phyloP scores from a whole-genome alignment of 2,329 filamentous ascomycete genomes.

The Pezicula radicicola region DNA sequence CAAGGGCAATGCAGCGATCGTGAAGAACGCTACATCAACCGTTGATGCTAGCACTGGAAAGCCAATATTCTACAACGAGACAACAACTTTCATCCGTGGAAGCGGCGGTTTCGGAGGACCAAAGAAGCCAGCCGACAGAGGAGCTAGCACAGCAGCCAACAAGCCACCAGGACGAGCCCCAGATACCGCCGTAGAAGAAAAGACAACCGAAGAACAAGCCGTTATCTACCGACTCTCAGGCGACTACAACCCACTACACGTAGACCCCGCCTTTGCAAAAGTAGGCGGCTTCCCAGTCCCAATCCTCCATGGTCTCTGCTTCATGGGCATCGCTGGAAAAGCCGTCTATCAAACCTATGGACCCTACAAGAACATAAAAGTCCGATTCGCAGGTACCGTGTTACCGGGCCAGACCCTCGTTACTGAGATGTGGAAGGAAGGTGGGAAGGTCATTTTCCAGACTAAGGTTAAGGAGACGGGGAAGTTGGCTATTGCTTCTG shows the following conservation, averaged over 20 bases:
- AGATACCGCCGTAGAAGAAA: conserved; percentile 80
- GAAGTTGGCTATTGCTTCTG: conserved; percentile 80
- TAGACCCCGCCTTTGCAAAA: conserved; percentile 92
- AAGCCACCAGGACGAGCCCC: conserved; percentile 72
- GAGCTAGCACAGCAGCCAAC: conserved; percentile 76
- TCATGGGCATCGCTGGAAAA: conserved; percentile 88
- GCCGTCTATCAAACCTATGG: conserved; percentile 85
- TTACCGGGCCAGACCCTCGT: conserved; percentile 84
- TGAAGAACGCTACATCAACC: conserved; percentile 77
- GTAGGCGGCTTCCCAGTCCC: conserved; percentile 92
- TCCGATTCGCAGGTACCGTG: conserved; percentile 83
- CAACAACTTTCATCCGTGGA: conserved; percentile 87
- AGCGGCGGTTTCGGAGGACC: conserved; percentile 87
- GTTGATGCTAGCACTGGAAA: conserved; percentile 82
- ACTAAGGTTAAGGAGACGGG: conserved; percentile 88
- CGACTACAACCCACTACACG: conserved; percentile 94
- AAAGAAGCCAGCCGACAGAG: conserved; percentile 73
- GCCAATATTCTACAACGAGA: conserved; percentile 95
- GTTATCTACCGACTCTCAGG: conserved; percentile 90
- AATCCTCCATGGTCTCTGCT: conserved; percentile 96
- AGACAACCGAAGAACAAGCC: conserved; percentile 87
- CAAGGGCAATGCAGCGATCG: conserved; percentile 86
- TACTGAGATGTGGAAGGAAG: conserved; percentile 94
- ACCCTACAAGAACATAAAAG: conserved; percentile 85
- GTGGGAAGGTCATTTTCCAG: conserved; percentile 77